Evolutionary conservation across 768 basidiomycete genomes (phyloP), one percentile per base, ranked within the genome.

Genomic region (Boletus rex-veris): DNA sequence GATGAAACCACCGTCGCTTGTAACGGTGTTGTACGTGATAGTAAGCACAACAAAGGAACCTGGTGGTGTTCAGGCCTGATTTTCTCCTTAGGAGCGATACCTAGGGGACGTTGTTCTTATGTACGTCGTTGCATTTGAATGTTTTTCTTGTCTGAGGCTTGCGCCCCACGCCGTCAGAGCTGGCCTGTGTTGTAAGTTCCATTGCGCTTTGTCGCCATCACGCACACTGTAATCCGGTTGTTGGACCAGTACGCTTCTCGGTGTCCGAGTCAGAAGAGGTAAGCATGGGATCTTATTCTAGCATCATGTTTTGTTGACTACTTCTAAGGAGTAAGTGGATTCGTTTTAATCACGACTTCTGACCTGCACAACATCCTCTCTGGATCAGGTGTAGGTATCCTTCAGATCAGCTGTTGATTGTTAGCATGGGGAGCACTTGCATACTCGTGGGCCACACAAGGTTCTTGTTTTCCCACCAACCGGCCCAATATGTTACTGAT

Each of bases 371-470:
- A 26, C 19, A 9, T 46, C 35, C 9, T 45, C 6, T 52, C 9
- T 38, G 35, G 8, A 38, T 44, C 31, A 68, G 67, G 46, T 68
- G 66, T 67, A 58, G 30, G 66, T 54, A 30, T 37, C 5, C 6
- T 33, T 19, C 12, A 3, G 11, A 28, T 11, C 10, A 30, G 16
- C 15, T 1, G 19, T 15, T 61, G 26, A 63, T 8, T 7, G 16
- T 41, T 21, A 21, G 35, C 68, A 30, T 70, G 68, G 70, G 68
- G 68, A 18, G 62, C 70, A 26, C 65, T 71, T 18, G 47, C 26
- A 28, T 70, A 64, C 33, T 59, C 70, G 16, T 71, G 68, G 68
- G 58, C 64, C 5, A 71, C 68, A 26, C 68, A 70, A 60, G 64
- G 68, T 70, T 3, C n/a, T 40, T n/a, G 30, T 14, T 47, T 48